A percentile compares a stretch with the other conserved stretches of the same genome.
Evolutionary conservation across 2,329 filamentous ascomycete genomes (phyloP).

Genomic region (Ophiostoma fasciatum): DNA sequence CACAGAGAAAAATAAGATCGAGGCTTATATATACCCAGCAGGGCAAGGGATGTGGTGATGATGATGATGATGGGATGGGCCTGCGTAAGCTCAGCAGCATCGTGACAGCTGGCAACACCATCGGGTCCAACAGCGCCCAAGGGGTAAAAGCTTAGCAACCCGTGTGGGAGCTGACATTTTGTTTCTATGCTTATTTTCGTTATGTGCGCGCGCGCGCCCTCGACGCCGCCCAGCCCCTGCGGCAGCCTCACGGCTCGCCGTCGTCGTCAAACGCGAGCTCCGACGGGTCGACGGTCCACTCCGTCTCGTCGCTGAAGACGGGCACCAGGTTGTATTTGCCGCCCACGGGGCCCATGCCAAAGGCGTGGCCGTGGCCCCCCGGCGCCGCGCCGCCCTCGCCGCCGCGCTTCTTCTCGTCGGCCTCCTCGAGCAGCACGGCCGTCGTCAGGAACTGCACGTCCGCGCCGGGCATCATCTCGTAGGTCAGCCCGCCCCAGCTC

Average conservation of each 20-base stretch:
- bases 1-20: no score
- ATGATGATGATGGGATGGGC: no score
- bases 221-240: slow-evolving; percentile 3
- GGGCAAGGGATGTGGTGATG: no score
- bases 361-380: slow-evolving; percentile 33
- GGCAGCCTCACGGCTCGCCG: slow-evolving; percentile 1
- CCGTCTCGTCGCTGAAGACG: slow-evolving; percentile 41
- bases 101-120: no score
- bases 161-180: no score
- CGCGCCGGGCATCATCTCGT: slow-evolving; percentile 39
- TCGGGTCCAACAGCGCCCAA: no score
- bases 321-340: slow-evolving; percentile 46
- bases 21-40: no score
- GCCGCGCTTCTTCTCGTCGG: slow-evolving; percentile 30
- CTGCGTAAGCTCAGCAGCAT: no score
- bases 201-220: no score
- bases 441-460: slow-evolving; percentile 39
- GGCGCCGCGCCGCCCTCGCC: slow-evolving; percentile 5
- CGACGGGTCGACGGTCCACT: slow-evolving; percentile 27
- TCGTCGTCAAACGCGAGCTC: slow-evolving; percentile 12
- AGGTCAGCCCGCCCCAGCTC: slow-evolving; percentile 43
- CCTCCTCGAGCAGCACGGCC: slow-evolving; percentile 44
- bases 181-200: no score
- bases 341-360: slow-evolving; percentile 49
- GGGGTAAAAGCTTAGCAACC: no score